phyloP scores from a whole-genome alignment of 441 rosid genomes.

The Brassica hybrid region DNA sequence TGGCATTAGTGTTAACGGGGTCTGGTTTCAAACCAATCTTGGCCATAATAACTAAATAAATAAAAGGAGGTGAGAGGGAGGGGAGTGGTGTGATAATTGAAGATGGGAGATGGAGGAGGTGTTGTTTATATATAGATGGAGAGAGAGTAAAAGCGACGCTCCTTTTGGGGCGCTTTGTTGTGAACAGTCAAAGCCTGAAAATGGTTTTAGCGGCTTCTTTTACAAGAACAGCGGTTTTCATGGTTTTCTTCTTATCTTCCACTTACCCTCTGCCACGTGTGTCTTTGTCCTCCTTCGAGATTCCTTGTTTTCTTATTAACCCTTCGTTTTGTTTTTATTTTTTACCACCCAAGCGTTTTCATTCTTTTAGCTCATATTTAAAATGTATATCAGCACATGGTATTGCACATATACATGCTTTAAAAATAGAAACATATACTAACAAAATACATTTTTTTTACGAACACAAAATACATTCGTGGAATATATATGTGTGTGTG shows the following conservation, averaged over 20 bases:
- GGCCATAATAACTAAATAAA: not conserved
- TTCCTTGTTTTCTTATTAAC: constrained; percentile 14
- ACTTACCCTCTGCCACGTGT: constrained; percentile 38
- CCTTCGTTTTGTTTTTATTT: constrained; percentile 10
- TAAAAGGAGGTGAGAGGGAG: not conserved
- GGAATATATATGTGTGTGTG: not conserved
- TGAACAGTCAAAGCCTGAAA: constrained; percentile 56
- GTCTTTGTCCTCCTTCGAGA: not conserved
- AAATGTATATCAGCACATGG: not conserved
- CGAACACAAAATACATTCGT: not conserved
- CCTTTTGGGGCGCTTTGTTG: constrained; percentile 59
- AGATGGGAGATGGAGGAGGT: constrained; percentile 20
- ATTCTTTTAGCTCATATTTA: not conserved
- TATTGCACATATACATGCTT: not conserved
- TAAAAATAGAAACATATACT: not conserved
- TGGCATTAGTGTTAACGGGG: constrained; percentile 31
- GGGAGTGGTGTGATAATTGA: constrained; percentile 30
- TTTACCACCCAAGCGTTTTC: constrained; percentile 28
- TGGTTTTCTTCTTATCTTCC: constrained; percentile 36
- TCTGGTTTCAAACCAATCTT: constrained; percentile 55
- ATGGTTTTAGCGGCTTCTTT: constrained; percentile 53
- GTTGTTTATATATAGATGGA: constrained; percentile 43
- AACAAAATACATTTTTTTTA: not conserved
- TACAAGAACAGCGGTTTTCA: constrained; percentile 43
- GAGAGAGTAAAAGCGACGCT: constrained; percentile 55